Evolutionary conservation across 371 early-diverging fungal species (phyloP), one percentile per base, ranked within the genome.

Genomic region (Thermomucor indicae-seudaticae): DNA sequence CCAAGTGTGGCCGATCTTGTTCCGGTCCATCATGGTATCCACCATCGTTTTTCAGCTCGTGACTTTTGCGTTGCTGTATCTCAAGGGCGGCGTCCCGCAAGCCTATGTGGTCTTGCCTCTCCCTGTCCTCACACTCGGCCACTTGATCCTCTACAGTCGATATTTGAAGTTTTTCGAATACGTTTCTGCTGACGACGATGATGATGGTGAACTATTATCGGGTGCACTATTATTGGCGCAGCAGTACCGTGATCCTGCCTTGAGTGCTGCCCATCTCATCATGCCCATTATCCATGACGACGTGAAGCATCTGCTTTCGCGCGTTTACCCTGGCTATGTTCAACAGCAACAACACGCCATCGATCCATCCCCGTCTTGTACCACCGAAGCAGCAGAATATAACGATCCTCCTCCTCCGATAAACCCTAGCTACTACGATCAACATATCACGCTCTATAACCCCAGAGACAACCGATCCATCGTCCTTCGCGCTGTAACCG

Each of bases 1-100:
- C 14, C 70, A 65, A 16, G 86, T 89, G 70, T 90, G 87, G 84
- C 83, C 84, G 5, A 74, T 79, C 30, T 70, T 89, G 22, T 87
- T 87, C 65, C 80, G 85, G 51, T 70, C 88, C 14, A 61, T 89
- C 34, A 49, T 85, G 12, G 55, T 72, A 4, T 78, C 84, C 10
- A 59, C 86, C 22, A 55, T 84, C 17, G 65, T 85, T 20, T 91
- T 86, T 69, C 93, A 93, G 53, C 39, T 81, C 3, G 71, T 85
- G 57, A 73, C 88, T 70, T 79, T 85, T 27, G 72, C 80, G 29
- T 70, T 85, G n/a, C 70, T 84, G 30, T 62, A 62, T 20, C 59
- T 84, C 35, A 71, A 72, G 34, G 28, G 49, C 14, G 71, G 70
- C 28, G 53, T 60, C 45, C 45, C 56, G 34, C 73, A 84, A 31